phyloP scores from a whole-genome alignment of 495 filamentous ascomycete genomes.

The Daldinia concentrica region DNA sequence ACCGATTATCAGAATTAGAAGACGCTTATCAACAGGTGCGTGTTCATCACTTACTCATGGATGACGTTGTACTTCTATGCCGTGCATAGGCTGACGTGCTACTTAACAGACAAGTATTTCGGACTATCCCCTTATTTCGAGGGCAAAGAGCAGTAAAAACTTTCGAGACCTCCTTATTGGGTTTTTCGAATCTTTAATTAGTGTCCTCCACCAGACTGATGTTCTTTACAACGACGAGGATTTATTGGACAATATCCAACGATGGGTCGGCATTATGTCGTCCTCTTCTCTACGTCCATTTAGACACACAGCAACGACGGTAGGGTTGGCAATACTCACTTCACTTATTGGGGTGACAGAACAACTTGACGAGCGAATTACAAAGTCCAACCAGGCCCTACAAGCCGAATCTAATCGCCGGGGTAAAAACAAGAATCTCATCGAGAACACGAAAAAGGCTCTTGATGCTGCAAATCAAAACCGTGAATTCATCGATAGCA shows the following conservation, averaged over 20 bases:
- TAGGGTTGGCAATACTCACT: slow-evolving; percentile 77
- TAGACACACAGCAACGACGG: slow-evolving; percentile 88
- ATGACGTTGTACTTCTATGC: not conserved
- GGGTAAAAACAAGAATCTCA: slow-evolving; percentile 65
- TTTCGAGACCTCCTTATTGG: slow-evolving; percentile 80
- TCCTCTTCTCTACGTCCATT: slow-evolving; percentile 85
- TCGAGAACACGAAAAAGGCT: slow-evolving; percentile 70
- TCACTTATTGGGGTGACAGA: slow-evolving; percentile 75
- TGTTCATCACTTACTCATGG: slow-evolving; percentile 1
- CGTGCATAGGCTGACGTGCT: slow-evolving; percentile 39
- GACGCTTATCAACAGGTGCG: slow-evolving; percentile 77
- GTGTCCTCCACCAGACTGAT: slow-evolving; percentile 76
- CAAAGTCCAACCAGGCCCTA: slow-evolving; percentile 82
- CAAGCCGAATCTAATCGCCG: slow-evolving; percentile 83
- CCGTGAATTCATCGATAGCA: slow-evolving; percentile 68
- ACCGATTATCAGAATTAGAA: slow-evolving; percentile 77
- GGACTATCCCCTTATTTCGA: slow-evolving; percentile 93
- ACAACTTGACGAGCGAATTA: slow-evolving; percentile 68
- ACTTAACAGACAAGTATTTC: slow-evolving; percentile 69
- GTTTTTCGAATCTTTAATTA: slow-evolving; percentile 79
- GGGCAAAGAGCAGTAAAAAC: slow-evolving; percentile 70
- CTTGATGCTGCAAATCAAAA: slow-evolving; percentile 72
- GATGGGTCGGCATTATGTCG: slow-evolving; percentile 88
- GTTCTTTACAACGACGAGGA: slow-evolving; percentile 76
- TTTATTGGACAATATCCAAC: slow-evolving; percentile 82